Evolutionary conservation across 352 stramenopile genomes (phyloP).

Genomic region (Pythium apleroticum): DNA sequence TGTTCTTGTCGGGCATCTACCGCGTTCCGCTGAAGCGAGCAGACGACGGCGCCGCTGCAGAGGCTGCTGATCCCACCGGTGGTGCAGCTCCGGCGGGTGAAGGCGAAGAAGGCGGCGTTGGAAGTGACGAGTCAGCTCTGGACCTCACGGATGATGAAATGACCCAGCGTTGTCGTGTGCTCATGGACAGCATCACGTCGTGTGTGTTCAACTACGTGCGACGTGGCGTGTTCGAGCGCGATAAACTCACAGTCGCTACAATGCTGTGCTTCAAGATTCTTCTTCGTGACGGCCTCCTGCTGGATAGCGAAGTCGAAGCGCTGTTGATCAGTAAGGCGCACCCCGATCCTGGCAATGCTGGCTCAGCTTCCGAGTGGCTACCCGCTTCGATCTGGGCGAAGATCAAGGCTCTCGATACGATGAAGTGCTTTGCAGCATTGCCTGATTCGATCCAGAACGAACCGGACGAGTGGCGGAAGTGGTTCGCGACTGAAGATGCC

Average conservation of each 20-base stretch:
- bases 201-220: slow-evolving; percentile 97
- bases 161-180: slow-evolving; percentile 64
- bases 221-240: slow-evolving; percentile 92
- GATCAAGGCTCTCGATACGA: slow-evolving; percentile 91
- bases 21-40: slow-evolving; percentile 65
- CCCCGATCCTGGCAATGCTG: slow-evolving; percentile 91
- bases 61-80: slow-evolving; percentile 41
- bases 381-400: slow-evolving; percentile 88
- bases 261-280: slow-evolving; percentile 95
- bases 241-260: slow-evolving; percentile 95
- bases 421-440: slow-evolving; percentile 92
- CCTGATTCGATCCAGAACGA: slow-evolving; percentile 96
- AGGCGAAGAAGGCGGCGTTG: slow-evolving; percentile 29
- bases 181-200: slow-evolving; percentile 93
- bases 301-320: slow-evolving; percentile 87
- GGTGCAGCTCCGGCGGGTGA: slow-evolving; percentile 9
- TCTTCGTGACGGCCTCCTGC: slow-evolving; percentile 85
- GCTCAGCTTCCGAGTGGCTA: slow-evolving; percentile 93
- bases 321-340: slow-evolving; percentile 88
- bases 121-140: slow-evolving; percentile 29
- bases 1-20: slow-evolving; percentile 95
- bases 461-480: slow-evolving; percentile 95
- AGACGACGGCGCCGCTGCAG: slow-evolving; percentile 8
- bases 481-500: slow-evolving; percentile 95
- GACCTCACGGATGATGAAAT: slow-evolving; percentile 92